Conservation (phyloP, 2,329 filamentous ascomycete species). For the Cytospora mali region DNA sequence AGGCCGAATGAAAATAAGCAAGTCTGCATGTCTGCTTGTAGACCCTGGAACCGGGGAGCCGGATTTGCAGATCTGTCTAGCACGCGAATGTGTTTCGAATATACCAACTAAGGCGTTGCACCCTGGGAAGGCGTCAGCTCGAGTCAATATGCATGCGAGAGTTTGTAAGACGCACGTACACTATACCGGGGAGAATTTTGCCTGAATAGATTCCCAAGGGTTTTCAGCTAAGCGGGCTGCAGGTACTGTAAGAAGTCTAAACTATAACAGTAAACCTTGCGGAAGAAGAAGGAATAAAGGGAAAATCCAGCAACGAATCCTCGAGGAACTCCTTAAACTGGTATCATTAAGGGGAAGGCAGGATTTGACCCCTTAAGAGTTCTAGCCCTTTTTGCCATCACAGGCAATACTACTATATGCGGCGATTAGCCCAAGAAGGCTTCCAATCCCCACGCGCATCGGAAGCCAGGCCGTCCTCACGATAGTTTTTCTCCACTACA, state of each 20-base stretch:
- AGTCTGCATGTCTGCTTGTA: conserved; percentile 10
- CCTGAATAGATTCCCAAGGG: no score
- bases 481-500: conserved; percentile 16
- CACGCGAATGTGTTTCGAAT: conserved; percentile 5
- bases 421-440: neutral
- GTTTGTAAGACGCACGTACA: neutral
- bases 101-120: conserved; percentile 3
- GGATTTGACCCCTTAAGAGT: conserved; percentile 3
- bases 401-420: neutral
- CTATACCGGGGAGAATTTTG: no score
- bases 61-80: neutral
- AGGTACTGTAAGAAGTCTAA: no score
- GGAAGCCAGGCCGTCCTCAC: conserved; percentile 4
- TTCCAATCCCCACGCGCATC: neutral
- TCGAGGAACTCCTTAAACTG: neutral
- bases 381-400: neutral
- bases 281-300: neutral
- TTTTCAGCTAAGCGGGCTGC: no score
- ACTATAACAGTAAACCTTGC: no score
- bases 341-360: neutral
- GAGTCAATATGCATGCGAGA: neutral
- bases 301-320: neutral
- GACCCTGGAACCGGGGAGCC: neutral
- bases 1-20: conserved; percentile 3
- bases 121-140: neutral